Base-by-base conservation (phyloP, 306 rosid genomes). In the Inga oerstediana region DNA sequence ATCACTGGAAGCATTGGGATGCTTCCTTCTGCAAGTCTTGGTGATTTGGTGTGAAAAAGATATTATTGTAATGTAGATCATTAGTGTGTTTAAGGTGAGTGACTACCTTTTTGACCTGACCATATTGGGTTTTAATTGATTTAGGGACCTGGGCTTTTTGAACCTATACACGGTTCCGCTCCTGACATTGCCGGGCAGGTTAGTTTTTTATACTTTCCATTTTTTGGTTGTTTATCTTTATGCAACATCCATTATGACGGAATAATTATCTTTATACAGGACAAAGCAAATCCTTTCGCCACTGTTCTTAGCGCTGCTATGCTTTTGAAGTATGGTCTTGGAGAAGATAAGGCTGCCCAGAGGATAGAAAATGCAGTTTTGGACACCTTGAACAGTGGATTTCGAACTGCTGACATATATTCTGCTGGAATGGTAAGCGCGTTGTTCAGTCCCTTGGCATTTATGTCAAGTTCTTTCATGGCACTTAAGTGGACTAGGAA, bases 121-220 rank as follows among this genome's bases (percentile, higher is more conserved):
- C 68, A 61, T 27, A 48, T 68, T 81, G 70, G 58, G 65, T 58
- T 79, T 52, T 75, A 30, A 41, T 88, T 87, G 89, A 62, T 58
- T 75, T 87, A 93, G 98, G 98, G 99, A 77, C 99, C 99, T 73
- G 99, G 98, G 58, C 92, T 93, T 56, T 96, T 90, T 76, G 99
- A 96, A 93, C 99, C 99, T 15, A 90, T 96, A 34, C 99, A 96
- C 76, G 99, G 99, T 80, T 93, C 99, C 27, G 99, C 99, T 85
- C 98, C 99, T 70, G 99, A 96, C 89, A 93, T 96, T 88, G 99
- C 99, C 56, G 98, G 98, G 78, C 94, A 93, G 98, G 98, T 96
- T 80, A 68, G 88, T 80, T 80, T 64, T 83, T 74, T 75, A n/a
- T 78, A 79, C 61, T 44, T 72, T 10, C 37, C 15, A 24, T 5